These are phyloP conservation scores for Aspergillus sp. DNA, from an alignment of 2,329 filamentous ascomycete genomes.

Conservation along the genomic window DNA sequence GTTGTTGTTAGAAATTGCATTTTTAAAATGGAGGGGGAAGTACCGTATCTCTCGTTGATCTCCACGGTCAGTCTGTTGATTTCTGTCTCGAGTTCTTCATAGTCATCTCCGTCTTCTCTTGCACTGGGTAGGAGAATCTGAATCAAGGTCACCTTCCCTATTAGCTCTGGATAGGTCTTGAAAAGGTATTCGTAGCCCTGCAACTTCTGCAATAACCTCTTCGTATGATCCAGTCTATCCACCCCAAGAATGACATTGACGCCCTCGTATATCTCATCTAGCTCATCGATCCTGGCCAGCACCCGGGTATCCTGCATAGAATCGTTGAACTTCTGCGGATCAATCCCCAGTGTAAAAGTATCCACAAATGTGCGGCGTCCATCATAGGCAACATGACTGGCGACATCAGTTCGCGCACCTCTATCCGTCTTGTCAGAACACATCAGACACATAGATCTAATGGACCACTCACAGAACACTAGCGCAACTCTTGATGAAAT, in stretches of 20 bases:
- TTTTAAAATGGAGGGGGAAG: background rate
- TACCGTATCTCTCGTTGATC: conserved; percentile 81
- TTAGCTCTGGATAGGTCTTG: conserved; percentile 84
- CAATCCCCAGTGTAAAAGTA: conserved; percentile 87
- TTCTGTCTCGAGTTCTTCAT: conserved; percentile 79
- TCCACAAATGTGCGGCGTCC: conserved; percentile 75
- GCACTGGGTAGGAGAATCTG: conserved; percentile 77
- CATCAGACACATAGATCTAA: background rate
- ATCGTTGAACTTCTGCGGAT: conserved; percentile 83
- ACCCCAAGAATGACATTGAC: conserved; percentile 87
- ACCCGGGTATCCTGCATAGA: conserved; percentile 69
- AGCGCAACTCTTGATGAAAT: conserved; percentile 84
- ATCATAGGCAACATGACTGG: conserved; percentile 76
- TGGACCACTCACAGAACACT: conserved; percentile 59
- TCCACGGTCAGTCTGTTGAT: conserved; percentile 85
- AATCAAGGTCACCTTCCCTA: conserved; percentile 81
- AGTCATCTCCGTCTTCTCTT: conserved; percentile 73
- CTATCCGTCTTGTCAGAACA: conserved; percentile 8
- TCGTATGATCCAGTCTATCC: conserved; percentile 90
- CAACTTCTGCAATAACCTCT: conserved; percentile 88
- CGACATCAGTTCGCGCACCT: conserved; percentile 52
- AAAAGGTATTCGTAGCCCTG: conserved; percentile 85
- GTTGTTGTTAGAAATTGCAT: background rate
- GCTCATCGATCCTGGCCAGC: conserved; percentile 66
- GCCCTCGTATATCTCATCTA: conserved; percentile 76